A percentile compares a stretch with the other conserved stretches of the same genome.
Evolutionary conservation across 2,329 filamentous ascomycete genomes (phyloP).

Genomic region (Fusarium pilosicola): DNA sequence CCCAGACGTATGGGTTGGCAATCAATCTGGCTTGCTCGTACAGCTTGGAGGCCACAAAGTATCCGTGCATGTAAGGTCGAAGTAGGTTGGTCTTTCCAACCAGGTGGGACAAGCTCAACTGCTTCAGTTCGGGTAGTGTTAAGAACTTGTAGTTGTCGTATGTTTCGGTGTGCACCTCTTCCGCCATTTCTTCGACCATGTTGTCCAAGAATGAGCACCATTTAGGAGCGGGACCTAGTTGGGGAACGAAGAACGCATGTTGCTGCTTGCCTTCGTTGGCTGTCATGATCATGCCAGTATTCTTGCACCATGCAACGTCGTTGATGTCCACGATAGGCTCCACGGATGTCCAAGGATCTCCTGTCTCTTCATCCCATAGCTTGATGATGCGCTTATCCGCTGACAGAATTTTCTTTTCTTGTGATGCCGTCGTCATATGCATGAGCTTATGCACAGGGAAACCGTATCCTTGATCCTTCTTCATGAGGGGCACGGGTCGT

Average conservation of each 20-base stretch:
- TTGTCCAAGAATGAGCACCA: slow-evolving; percentile 99
- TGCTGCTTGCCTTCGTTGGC: slow-evolving; percentile 97
- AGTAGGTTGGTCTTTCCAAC: slow-evolving; percentile 90
- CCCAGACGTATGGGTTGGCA: slow-evolving; percentile 91
- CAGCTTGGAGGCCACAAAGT: slow-evolving; percentile 93
- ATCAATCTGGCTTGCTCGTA: slow-evolving; percentile 96
- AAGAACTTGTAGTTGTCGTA: slow-evolving; percentile 99
- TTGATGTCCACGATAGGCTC: slow-evolving; percentile 96
- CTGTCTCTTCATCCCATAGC: slow-evolving; percentile 87
- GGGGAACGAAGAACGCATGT: slow-evolving; percentile 94
- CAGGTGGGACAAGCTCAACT: slow-evolving; percentile 86
- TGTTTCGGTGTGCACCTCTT: slow-evolving; percentile 79
- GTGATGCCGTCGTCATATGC: slow-evolving; percentile 75
- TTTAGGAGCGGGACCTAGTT: slow-evolving; percentile 89
- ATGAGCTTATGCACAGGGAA: slow-evolving; percentile 89
- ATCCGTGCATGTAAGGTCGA: slow-evolving; percentile 98
- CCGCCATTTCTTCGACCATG: slow-evolving; percentile 98
- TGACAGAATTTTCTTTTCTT: slow-evolving; percentile 88
- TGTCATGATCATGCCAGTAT: slow-evolving; percentile 94
- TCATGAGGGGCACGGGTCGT: slow-evolving; percentile 83
- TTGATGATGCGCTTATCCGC: slow-evolving; percentile 97
- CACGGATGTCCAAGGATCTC: slow-evolving; percentile 92
- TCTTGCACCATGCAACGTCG: slow-evolving; percentile 89
- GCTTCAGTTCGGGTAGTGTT: slow-evolving; percentile 84
- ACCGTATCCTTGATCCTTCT: slow-evolving; percentile 96